These are phyloP conservation scores for Eucalyptus fibrosa DNA, from an alignment of 345 rosid species.

Conservation along the genomic window DNA sequence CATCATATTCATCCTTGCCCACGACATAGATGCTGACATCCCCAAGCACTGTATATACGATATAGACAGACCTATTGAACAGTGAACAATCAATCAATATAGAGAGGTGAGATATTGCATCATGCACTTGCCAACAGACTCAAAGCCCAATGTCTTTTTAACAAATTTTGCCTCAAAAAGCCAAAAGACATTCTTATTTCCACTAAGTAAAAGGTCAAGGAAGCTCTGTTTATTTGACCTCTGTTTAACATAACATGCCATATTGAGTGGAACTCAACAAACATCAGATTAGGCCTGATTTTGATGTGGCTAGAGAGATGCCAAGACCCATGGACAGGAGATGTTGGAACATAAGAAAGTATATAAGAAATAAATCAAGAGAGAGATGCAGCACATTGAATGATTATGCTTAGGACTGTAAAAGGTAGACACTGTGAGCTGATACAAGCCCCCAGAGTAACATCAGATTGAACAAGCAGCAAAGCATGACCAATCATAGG, in stretches of 20 bases:
- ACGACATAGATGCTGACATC: conserved; percentile 85
- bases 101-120: neutral
- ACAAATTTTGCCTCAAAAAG: neutral
- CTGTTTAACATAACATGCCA: neutral
- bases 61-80: conserved; percentile 73
- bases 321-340: neutral
- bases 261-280: neutral
- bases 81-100: neutral
- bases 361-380: neutral
- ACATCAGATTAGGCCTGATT: neutral
- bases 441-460: neutral
- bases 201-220: neutral
- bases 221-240: neutral
- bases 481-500: neutral
- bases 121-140: neutral
- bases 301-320: neutral
- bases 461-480: neutral
- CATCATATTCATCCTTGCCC: conserved; percentile 98
- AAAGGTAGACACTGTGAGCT: neutral
- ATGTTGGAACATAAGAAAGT: neutral
- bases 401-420: neutral
- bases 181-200: neutral
- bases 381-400: neutral
- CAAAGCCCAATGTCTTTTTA: neutral
- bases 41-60: conserved; percentile 84